These are phyloP conservation scores for Monilinia laxa DNA, from an alignment of 2,329 filamentous ascomycete species.

Conservation along the genomic window DNA sequence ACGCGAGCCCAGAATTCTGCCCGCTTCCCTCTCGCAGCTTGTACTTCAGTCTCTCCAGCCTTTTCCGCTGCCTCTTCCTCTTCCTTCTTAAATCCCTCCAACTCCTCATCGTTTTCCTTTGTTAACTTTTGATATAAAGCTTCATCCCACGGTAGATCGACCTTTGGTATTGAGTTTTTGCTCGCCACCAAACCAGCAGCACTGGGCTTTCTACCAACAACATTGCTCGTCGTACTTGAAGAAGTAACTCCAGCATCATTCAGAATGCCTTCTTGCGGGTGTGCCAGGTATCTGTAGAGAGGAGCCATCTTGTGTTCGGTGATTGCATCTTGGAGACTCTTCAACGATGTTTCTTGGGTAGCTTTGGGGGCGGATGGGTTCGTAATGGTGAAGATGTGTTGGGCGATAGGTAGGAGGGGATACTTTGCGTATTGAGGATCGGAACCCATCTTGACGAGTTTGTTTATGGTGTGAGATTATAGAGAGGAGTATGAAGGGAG, in stretches of 20 bases:
- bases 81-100: slow-evolving; percentile 76
- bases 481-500: neutral
- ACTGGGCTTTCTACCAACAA: slow-evolving; percentile 67
- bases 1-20: slow-evolving; percentile 96
- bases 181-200: slow-evolving; percentile 73
- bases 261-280: slow-evolving; percentile 66
- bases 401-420: slow-evolving; percentile 75
- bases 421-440: slow-evolving; percentile 86
- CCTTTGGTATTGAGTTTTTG: slow-evolving; percentile 61
- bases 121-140: slow-evolving; percentile 74
- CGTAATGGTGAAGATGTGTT: slow-evolving; percentile 84
- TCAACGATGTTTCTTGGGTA: slow-evolving; percentile 68
- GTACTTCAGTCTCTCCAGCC: slow-evolving; percentile 92
- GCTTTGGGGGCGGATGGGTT: slow-evolving; percentile 69
- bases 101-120: slow-evolving; percentile 74
- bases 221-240: slow-evolving; percentile 49
- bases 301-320: slow-evolving; percentile 82
- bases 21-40: slow-evolving; percentile 87
- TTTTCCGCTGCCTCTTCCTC: slow-evolving; percentile 94
- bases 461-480: slow-evolving; percentile 1
- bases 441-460: slow-evolving; percentile 59
- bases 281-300: slow-evolving; percentile 80
- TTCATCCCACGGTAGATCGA: slow-evolving; percentile 88
- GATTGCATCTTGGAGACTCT: slow-evolving; percentile 79
- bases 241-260: slow-evolving; percentile 51